Conservation (phyloP, 176 grass and related monocot species). For the Oryza brachyantha region DNA sequence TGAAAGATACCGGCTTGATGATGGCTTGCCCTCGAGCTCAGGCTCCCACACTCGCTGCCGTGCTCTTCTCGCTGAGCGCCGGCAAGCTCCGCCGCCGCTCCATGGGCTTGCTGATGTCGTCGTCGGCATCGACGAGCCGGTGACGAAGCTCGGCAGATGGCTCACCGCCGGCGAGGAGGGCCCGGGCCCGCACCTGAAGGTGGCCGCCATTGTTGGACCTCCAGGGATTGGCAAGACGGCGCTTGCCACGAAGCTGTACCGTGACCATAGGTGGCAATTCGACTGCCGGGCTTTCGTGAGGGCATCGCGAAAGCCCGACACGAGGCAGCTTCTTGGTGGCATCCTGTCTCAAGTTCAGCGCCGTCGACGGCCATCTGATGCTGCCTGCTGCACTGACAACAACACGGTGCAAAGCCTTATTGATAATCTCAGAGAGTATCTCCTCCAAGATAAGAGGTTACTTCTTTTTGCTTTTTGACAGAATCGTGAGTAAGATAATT, state of each 20-base stretch:
- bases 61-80: background rate
- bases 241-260: constrained; percentile 1
- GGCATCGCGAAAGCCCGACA: constrained; percentile 12
- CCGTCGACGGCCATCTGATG: background rate
- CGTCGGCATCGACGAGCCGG: background rate
- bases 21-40: background rate
- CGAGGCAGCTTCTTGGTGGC: background rate
- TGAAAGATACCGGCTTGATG: constrained; percentile 5
- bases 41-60: too few species aligned
- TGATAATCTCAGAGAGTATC: background rate
- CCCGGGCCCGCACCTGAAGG: constrained; percentile 15
- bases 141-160: background rate
- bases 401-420: background rate
- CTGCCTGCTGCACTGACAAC: too few species aligned
- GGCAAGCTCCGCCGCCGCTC: background rate
- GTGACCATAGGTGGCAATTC: background rate
- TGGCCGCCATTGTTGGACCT: background rate
- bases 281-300: constrained; percentile 4
- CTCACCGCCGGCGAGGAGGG: background rate
- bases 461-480: too few species aligned
- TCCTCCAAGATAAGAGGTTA: constrained; percentile 16
- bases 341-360: constrained; percentile 16
- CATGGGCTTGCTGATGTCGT: background rate
- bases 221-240: constrained; percentile 26
- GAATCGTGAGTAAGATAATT: background rate